Base-by-base conservation (phyloP, 2,329 filamentous ascomycete species). In the Monosporascus sp. region DNA sequence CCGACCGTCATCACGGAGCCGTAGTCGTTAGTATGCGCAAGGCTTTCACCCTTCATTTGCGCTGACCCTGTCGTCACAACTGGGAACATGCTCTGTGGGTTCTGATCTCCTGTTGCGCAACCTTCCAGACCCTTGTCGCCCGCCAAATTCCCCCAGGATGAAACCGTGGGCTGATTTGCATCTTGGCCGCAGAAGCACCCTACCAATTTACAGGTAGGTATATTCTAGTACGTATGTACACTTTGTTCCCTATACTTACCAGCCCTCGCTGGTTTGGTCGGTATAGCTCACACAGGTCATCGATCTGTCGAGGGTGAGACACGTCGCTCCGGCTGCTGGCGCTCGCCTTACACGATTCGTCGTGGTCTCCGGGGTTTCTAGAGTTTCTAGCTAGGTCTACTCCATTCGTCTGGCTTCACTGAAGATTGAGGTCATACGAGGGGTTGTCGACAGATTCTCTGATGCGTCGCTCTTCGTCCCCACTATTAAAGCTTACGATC, bases 141-240 rank as follows among this genome's bases (percentile, higher is more conserved):
- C 52, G 58, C 57, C 43, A 46, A 31, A 61, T 56, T 53, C 58
- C 58, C 60, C 61, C 61, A 56, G 64, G 60, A 67, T 67, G 65
- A 67, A 67, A 67, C 65, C 59, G 59, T 59, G 62, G 64, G 63
- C 61, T 65, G 59, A 55, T 58, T 22, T 17, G 22, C 43, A 64
- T 63, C 63, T 63, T 62, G 63, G 63, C 58, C 58, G 55, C 57
- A 62, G 57, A 59, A 43, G 40, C 18, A 51, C 58, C 51, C 51
- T 59, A 55, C 56, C 54, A 57, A 55, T 55, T 58, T 60, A 63
- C 53, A 61, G 55, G 56, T 58, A 54, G 60, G 60, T 55, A 59
- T 60, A 60, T 58, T 50, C 26, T 41, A 55, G 51, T 50, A 52
- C 48, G 54, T 54, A 55, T 35, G 31, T 35, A 14, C 11, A 35